A percentile compares a stretch with the other conserved stretches of the same genome.
Conservation (phyloP, 2,329 filamentous ascomycete genomes). For the Apiospora marii region DNA sequence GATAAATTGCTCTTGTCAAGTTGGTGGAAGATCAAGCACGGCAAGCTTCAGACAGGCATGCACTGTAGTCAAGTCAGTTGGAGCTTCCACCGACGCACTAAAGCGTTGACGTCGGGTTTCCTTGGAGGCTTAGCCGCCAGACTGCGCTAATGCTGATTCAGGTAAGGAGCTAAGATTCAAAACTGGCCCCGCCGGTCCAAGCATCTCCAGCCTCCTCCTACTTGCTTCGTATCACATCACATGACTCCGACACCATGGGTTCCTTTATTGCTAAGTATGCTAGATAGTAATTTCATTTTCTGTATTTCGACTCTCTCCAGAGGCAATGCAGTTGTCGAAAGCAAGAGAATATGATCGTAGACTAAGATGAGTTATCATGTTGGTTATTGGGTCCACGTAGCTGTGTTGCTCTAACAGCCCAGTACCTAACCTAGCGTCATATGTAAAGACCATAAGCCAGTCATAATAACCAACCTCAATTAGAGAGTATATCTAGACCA, state of each 20-base stretch:
- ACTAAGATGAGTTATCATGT: not conserved
- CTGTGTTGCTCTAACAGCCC: not conserved
- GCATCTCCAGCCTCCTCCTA: not conserved
- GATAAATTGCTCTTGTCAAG: constrained; percentile 11
- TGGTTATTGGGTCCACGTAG: not conserved
- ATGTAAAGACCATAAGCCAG: not conserved
- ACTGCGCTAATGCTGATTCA: constrained; percentile 20
- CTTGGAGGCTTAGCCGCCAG: constrained; percentile 18
- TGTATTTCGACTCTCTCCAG: not conserved
- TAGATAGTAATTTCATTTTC: not conserved
- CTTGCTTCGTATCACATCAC: not conserved
- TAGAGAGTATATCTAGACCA: not conserved
- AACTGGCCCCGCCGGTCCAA: constrained; percentile 13
- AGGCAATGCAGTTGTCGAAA: not conserved
- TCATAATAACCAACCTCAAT: not conserved
- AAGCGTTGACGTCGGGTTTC: constrained; percentile 24
- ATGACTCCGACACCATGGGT: not conserved
- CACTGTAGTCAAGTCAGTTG: constrained; percentile 21
- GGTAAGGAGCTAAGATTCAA: constrained; percentile 12
- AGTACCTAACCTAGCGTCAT: not conserved
- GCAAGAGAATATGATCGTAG: not conserved
- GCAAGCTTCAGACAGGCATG: constrained; percentile 19
- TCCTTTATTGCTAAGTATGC: not conserved
- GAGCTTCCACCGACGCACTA: constrained; percentile 21
- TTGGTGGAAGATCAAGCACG: not conserved